Percentiles rank a stretch among this genome's conserved stretches.
phyloP scores from a whole-genome alignment of 2,329 filamentous ascomycete species.

The Aspergillus unguis region DNA sequence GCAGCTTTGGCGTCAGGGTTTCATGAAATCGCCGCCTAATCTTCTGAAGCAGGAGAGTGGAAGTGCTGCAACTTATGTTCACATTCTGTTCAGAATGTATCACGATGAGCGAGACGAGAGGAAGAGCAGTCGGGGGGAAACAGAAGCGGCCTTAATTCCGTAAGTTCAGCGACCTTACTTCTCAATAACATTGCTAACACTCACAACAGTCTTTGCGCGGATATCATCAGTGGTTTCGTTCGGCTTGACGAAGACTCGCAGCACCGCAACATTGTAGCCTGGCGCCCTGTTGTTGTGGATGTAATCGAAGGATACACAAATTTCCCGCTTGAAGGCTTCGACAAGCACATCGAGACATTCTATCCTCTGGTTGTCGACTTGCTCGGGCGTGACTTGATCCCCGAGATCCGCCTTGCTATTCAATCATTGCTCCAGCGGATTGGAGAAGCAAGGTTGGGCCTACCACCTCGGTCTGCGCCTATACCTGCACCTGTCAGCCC shows the following conservation, averaged over 20 bases:
- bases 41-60: constrained; percentile 95
- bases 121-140: constrained; percentile 72
- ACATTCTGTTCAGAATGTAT: constrained; percentile 96
- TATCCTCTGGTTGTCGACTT: constrained; percentile 83
- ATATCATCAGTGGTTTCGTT: constrained; percentile 85
- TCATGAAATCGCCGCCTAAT: constrained; percentile 99
- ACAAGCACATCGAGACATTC: constrained; percentile 74
- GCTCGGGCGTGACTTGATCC: constrained; percentile 73
- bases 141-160: constrained; percentile 87
- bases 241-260: constrained; percentile 91
- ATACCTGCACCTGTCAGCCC: constrained; percentile 31
- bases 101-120: constrained; percentile 82
- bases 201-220: constrained; percentile 67
- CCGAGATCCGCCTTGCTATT: constrained; percentile 74
- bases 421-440: constrained; percentile 75
- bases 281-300: constrained; percentile 94
- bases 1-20: constrained; percentile 92
- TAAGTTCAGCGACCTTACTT: constrained; percentile 35
- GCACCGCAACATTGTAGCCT: constrained; percentile 93
- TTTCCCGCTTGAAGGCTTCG: constrained; percentile 78
- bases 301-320: constrained; percentile 88
- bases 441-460: constrained; percentile 66
- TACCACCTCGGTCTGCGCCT: constrained; percentile 34
- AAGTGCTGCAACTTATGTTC: constrained; percentile 88
- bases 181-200: constrained; percentile 20